phyloP scores from a whole-genome alignment of 352 stramenopile genomes.

The Globisporangium abappressorium region DNA sequence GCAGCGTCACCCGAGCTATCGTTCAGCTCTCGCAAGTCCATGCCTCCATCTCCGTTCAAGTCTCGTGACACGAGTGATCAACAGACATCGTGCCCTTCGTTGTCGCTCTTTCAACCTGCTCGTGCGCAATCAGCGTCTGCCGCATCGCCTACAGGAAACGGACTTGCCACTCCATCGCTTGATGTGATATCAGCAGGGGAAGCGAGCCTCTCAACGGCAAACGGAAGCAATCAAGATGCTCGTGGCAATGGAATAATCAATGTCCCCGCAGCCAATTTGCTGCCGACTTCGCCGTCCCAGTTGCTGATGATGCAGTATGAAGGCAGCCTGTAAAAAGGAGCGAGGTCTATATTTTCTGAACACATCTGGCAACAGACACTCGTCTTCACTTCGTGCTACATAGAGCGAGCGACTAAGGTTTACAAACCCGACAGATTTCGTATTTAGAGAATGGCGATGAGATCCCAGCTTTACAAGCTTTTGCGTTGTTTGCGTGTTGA shows the following conservation, averaged over 20 bases:
- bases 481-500: too few species aligned
- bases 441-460: not conserved
- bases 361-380: not conserved
- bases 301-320: slow-evolving; percentile 20
- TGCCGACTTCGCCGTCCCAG: slow-evolving; percentile 6
- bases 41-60: slow-evolving; percentile 10
- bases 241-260: not conserved
- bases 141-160: not conserved
- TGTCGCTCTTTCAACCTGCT: not conserved
- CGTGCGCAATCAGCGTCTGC: slow-evolving; percentile 1
- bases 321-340: slow-evolving; percentile 11
- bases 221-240: not conserved
- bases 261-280: not conserved
- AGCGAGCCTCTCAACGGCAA: not conserved
- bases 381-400: not conserved
- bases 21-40: slow-evolving; percentile 2
- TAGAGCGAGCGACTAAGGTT: not conserved
- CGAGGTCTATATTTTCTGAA: not conserved
- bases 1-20: slow-evolving; percentile 12
- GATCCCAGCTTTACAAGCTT: too few species aligned
- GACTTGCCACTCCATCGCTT: not conserved
- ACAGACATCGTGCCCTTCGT: not conserved
- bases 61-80: not conserved
- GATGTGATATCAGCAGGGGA: not conserved
- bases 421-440: not conserved